Evolutionary conservation across 257 asterid species (phyloP), one percentile per base, ranked within the genome.

Genomic region (Solanum tacnaense): DNA sequence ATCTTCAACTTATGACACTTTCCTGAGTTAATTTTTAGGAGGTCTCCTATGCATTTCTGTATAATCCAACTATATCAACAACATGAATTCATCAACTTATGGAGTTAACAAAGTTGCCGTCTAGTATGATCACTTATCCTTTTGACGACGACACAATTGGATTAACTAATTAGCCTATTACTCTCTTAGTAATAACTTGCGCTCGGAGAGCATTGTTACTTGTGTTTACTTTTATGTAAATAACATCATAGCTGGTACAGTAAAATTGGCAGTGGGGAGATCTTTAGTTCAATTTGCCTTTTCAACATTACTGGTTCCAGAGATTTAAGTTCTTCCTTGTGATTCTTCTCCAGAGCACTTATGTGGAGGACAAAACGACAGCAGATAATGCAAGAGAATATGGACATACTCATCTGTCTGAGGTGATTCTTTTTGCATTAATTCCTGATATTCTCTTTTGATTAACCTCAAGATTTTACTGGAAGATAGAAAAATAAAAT

Each of bases 361-460:
- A 86, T 67, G 96, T 97, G 86, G 98, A 97, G 73, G 86, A 91
- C 87, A 90, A 93, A 86, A 86, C 90, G 87, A 87, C 92, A 12
- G 96, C 91, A 76, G 94, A 91, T 91, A 90, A 90, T 88, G 99
- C 99, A 84, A 92, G 99, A 89, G 98, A 94, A 34, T 94, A 91
- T 31, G 99, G 99, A 29, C 99, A 97, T 92, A 97, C 96, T 68
- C 99, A 96, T 91, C 92, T 97, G 85, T 94, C 99, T 2, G 99
- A 97, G 98, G 99, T 97, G 31, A 70, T 76, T 46, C 34, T 39
- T 44, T 10, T 38, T 70, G 65, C 10, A 87, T 85, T 21, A 12
- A 62, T 62, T 65, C 88, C 82, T 36, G 70, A 41, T 68, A 72
- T 20, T 39, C 49, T 62, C 58, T 32, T 29, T 56, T 32, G 25